Percentiles rank a stretch among this genome's conserved stretches.
These are phyloP conservation scores for Fusarium sp. DNA, from an alignment of 2,329 filamentous ascomycete species.

Conservation along the genomic window DNA sequence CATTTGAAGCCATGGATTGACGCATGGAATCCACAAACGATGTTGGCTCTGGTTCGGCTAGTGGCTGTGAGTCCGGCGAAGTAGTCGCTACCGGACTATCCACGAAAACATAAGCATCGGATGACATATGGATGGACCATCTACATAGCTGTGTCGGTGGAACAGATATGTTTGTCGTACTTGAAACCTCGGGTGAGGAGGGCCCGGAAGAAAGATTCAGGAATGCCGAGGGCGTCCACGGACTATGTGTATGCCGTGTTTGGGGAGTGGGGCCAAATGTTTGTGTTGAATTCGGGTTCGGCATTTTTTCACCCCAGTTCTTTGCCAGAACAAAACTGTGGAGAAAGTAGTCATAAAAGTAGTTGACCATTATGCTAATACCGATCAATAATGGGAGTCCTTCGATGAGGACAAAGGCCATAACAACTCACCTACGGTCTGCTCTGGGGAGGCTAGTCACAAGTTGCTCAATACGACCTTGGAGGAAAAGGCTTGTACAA, in stretches of 20 bases:
- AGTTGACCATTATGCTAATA: not conserved
- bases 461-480: not conserved
- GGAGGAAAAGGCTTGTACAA: not conserved
- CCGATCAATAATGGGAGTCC: not conserved
- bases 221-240: not conserved
- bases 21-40: not conserved
- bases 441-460: fast-evolving
- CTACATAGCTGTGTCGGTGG: not conserved
- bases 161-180: fast-evolving
- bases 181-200: not conserved
- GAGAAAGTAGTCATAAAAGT: not conserved
- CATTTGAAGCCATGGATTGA: not conserved
- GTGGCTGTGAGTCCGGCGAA: not conserved
- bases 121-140: not conserved
- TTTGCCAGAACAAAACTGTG: not conserved
- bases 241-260: not conserved
- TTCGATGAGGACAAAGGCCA: not conserved
- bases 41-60: fast-evolving
- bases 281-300: not conserved
- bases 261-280: not conserved
- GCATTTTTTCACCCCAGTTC: not conserved
- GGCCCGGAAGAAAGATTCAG: not conserved
- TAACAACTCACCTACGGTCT: not conserved
- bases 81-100: not conserved
- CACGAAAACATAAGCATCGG: no score